Evolutionary conservation across 1,139 yeast genomes (phyloP), one percentile per base, ranked within the genome.

Genomic region (Ogataea hybrid): DNA sequence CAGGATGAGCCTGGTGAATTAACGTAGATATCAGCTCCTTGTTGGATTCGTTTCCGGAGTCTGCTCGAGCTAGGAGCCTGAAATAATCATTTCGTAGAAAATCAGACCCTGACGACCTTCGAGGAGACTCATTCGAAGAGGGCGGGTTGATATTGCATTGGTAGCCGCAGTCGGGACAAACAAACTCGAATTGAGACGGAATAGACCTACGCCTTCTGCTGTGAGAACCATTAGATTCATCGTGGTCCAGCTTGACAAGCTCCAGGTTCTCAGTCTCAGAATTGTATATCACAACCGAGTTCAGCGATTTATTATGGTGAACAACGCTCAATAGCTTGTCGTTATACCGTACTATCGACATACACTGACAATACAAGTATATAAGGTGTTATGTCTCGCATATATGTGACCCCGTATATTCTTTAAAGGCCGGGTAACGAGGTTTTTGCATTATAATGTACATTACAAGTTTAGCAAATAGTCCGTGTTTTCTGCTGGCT

Each of bases 111-210:
- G 41, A 35, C 3, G 30, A n/a, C 3, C 30, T 31, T 15, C 34
- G 41, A 2, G 28, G 33, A 5, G 25, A 11, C 16, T 15, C 27
- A 14, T 6, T 15, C 64, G 56, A 23, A 14, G 22, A 9, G 5
- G 47, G 33, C 5, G 37, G 27, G 12, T 45, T 28, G 6, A 48
- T 36, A 28, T 63, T 59, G 7, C 65, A 68, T 32, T 47, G 48
- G 28, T 44, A 69, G 3, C 77, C 77, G 55, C 78, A 73, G 46
- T 65, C 68, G 9, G 76, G 75, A 50, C 78, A 73, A 25, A 57
- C 54, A 22, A 49, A 47, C 21, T 48, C 48, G 25, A 33, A 41
- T 14, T 35, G 42, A 18, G 47, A 23, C 27, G 35, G 39, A 14
- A 38, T 29, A 23, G 43, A 39, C 11, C 43, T 32, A 14, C 42